Conservation (phyloP, 1,139 yeast species). For the Geotrichum bryndzae region DNA sequence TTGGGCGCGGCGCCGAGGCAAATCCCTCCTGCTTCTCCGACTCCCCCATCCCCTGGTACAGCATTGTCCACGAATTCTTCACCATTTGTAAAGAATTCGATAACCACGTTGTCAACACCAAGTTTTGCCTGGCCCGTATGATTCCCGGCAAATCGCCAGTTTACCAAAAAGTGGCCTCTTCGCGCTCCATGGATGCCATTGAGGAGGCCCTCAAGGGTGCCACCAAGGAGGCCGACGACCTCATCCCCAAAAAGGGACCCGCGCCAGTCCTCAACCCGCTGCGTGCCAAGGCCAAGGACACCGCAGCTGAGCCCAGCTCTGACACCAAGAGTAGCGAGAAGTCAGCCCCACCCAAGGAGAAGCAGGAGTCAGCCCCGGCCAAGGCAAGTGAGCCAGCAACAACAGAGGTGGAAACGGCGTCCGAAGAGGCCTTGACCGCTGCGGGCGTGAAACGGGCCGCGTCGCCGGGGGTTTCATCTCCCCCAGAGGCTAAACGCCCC, state of each 20-base stretch:
- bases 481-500: too few relatives aligned
- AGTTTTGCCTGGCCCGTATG: constrained; percentile 71
- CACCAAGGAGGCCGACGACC: constrained; percentile 6
- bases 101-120: constrained; percentile 65
- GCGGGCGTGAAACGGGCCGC: too few relatives aligned
- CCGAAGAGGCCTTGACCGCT: too few relatives aligned
- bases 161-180: constrained; percentile 52
- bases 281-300: not conserved
- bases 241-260: constrained; percentile 1
- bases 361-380: too few relatives aligned
- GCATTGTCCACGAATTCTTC: constrained; percentile 51
- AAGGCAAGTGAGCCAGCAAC: too few relatives aligned
- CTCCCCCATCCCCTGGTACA: constrained; percentile 45
- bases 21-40: constrained; percentile 69
- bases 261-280: not conserved
- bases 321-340: not conserved
- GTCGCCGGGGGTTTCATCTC: too few relatives aligned
- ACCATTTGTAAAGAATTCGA: constrained; percentile 50
- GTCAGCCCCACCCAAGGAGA: too few relatives aligned
- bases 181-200: constrained; percentile 48
- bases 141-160: constrained; percentile 70
- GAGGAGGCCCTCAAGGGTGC: constrained; percentile 12
- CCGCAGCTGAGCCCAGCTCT: not conserved
- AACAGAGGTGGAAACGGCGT: too few relatives aligned
- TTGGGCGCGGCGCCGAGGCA: constrained; percentile 83